Base-by-base conservation (phyloP, 306 rosid genomes). In the Purshia tridentata region DNA sequence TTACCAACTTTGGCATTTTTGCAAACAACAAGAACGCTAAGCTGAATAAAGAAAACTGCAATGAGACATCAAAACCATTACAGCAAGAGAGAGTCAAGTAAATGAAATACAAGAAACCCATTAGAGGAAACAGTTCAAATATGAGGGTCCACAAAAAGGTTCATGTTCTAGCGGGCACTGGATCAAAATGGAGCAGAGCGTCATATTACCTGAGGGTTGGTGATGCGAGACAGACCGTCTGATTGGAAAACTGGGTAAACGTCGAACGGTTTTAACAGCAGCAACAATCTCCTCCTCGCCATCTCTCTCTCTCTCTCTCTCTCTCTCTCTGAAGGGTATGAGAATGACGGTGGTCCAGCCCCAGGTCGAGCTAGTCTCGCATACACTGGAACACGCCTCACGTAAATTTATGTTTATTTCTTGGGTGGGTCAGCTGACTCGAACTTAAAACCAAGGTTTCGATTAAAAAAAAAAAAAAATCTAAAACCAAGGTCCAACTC, bases 181-280 rank as follows among this genome's bases (percentile, higher is more conserved):
- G 12, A 76, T 55, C 55, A 74, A 64, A 16, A 44, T 40, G 69
- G 6, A 29, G 49, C 44, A 80, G 39, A 44, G 45, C 20, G 23
- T 9, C 19, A 6, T 37, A 19, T 40, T 61, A 89, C 96, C 91
- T 72, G 91, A 48, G 96, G 86, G 20, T 56, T 80, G 65, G 84
- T 60, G 83, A 73, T 29, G 78, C 81, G 82, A 64, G 86, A 77
- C 72, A 73, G 77, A n/a, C 67, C 68, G 39, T 78, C 77, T 13
- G 77, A 74, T 35, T 72, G 82, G 68, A 72, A 54, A 41, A 84
- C 76, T 51, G 93, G 86, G 76, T 84, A 84, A 7, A 51, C 74
- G 55, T 60, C 84, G 48, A 83, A 82, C 49, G 97, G 91, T 76
- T 94, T 91, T 22, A 88, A 74, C 57, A 91, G 78, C 74, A 91